Conservation (phyloP, 768 basidiomycete species). For the Baorangia bicolor region DNA sequence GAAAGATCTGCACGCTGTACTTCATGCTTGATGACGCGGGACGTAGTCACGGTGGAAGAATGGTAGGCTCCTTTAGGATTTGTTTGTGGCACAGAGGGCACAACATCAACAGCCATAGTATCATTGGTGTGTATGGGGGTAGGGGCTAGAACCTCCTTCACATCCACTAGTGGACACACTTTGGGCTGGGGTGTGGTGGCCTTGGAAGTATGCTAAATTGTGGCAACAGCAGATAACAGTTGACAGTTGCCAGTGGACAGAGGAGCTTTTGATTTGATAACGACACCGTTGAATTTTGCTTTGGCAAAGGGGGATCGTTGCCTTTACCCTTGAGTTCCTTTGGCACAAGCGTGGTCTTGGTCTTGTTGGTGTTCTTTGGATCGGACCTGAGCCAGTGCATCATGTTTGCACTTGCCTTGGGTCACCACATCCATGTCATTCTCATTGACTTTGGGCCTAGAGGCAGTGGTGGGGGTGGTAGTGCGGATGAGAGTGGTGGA, state of each 20-base stretch:
- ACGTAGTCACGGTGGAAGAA: constrained; percentile 23
- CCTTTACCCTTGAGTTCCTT: constrained; percentile 56
- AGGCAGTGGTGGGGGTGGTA: constrained; percentile 41
- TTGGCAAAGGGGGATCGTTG: constrained; percentile 41
- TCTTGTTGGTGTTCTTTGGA: constrained; percentile 47
- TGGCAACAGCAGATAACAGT: constrained; percentile 54
- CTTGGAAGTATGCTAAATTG: constrained; percentile 39
- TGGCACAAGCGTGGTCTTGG: constrained; percentile 36
- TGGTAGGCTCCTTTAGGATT: constrained; percentile 21
- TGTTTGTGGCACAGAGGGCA: constrained; percentile 21
- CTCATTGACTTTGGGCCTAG: constrained; percentile 37
- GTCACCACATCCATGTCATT: constrained; percentile 46
- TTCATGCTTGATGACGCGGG: constrained; percentile 29
- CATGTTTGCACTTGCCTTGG: constrained; percentile 71
- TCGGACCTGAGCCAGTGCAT: constrained; percentile 73
- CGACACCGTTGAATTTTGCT: constrained; percentile 62
- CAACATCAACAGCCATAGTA: constrained; percentile 53
- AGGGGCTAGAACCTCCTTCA: constrained; percentile 27
- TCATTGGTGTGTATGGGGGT: constrained; percentile 42
- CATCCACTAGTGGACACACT: constrained; percentile 25
- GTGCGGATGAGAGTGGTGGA: constrained; percentile 38
- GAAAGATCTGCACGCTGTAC: constrained; percentile 30
- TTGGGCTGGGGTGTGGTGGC: constrained; percentile 23
- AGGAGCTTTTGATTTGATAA: constrained; percentile 49
- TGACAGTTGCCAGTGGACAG: constrained; percentile 40